A percentile compares a stretch with the other conserved stretches of the same genome.
Conservation (phyloP, 1,139 yeast genomes). For the Meyerozyma guilliermondii region DNA sequence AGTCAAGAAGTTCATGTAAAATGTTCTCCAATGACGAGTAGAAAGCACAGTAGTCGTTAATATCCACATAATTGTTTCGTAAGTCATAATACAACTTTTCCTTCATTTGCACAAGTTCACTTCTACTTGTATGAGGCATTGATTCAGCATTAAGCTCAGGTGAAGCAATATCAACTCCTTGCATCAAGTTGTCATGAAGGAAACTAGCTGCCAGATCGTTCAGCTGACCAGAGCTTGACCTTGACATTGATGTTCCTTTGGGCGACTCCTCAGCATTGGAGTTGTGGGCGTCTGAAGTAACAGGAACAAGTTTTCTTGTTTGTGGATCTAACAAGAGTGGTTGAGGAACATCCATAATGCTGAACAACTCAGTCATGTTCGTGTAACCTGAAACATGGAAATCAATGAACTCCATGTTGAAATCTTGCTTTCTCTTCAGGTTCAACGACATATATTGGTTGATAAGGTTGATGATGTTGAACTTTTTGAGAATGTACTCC, state of each 20-base stretch:
- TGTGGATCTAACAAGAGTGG: conserved; percentile 18
- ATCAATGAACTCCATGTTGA: conserved; percentile 31
- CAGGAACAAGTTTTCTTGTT: conserved; percentile 4
- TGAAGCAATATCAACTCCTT: background rate
- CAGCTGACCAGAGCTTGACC: background rate
- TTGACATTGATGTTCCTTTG: background rate
- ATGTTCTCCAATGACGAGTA: conserved; percentile 39
- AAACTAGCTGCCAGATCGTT: background rate
- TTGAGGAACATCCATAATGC: conserved; percentile 42
- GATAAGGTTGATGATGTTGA: conserved; percentile 27
- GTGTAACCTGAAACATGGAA: conserved; percentile 37
- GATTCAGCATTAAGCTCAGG: conserved; percentile 1
- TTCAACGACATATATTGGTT: conserved; percentile 17
- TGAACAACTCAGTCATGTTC: conserved; percentile 38
- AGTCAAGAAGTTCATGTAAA: conserved; percentile 36
- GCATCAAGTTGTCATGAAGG: conserved; percentile 1
- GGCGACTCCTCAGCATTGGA: background rate
- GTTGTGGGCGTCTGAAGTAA: conserved; percentile 3
- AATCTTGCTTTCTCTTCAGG: conserved; percentile 6
- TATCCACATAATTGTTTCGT: conserved; percentile 40
- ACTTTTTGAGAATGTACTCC: conserved; percentile 39
- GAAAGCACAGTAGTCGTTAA: conserved; percentile 44
- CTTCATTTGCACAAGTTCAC: conserved; percentile 29
- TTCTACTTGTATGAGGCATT: conserved; percentile 1
- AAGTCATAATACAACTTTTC: conserved; percentile 40